A percentile compares a stretch with the other conserved stretches of the same genome.
Conservation (phyloP, 140 eudicot species). For the Cichorium intybus region DNA sequence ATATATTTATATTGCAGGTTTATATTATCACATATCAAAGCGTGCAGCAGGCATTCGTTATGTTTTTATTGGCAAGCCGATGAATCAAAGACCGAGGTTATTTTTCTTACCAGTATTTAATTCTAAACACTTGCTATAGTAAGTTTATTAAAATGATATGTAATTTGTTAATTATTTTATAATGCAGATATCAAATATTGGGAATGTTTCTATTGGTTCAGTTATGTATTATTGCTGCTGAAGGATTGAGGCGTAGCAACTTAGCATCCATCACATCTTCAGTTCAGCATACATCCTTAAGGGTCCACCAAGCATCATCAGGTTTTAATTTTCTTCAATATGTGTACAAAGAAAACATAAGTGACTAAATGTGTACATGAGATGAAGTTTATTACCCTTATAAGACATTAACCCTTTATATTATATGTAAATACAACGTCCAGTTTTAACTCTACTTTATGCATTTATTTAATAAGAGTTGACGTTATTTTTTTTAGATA, state of each 20-base stretch:
- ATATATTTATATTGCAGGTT: conserved; percentile 44
- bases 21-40: conserved; percentile 92
- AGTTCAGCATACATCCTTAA: conserved; percentile 65
- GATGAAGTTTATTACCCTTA: no score
- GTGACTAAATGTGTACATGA: no score
- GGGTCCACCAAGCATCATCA: conserved; percentile 63
- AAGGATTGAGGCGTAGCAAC: conserved; percentile 84
- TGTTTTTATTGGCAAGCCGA: conserved; percentile 85
- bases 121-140: background rate
- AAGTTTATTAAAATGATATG: background rate
- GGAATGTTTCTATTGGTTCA: conserved; percentile 91
- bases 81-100: conserved; percentile 94
- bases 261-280: conserved; percentile 76
- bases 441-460: background rate
- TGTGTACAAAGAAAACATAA: no score
- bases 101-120: conserved; percentile 1
- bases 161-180: conserved; percentile 1
- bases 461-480: no score
- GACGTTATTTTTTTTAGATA: no score
- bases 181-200: conserved; percentile 91
- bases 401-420: no score
- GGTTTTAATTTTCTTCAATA: conserved; percentile 45
- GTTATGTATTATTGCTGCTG: conserved; percentile 90
- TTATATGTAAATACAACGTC: no score
- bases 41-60: conserved; percentile 99